A percentile compares a stretch with the other conserved stretches of the same genome.
These are phyloP conservation scores for Plenodomus lindquistii DNA, from an alignment of 2,329 filamentous ascomycete species.

Conservation along the genomic window DNA sequence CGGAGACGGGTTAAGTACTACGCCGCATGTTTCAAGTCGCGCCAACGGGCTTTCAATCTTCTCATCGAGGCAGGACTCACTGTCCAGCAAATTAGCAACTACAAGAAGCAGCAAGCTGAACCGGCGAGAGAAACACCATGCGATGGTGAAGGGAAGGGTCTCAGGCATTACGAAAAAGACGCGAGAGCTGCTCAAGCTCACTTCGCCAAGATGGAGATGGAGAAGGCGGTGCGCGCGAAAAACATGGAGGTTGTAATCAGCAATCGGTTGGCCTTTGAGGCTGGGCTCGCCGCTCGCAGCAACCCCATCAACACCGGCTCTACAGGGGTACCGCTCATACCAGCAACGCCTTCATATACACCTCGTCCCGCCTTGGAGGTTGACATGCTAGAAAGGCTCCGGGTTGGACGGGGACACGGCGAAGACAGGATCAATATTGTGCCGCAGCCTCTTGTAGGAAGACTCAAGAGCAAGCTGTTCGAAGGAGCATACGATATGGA, in stretches of 20 bases:
- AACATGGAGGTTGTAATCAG: conserved; percentile 34
- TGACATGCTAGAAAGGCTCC: conserved; percentile 12
- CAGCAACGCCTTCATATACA: conserved; percentile 17
- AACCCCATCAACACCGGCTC: conserved; percentile 7
- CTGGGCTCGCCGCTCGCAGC: conserved; percentile 17
- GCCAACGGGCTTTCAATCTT: conserved; percentile 33
- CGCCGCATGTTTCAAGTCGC: conserved; percentile 36
- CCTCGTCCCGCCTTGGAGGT: conserved; percentile 8
- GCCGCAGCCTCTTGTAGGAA: conserved; percentile 20
- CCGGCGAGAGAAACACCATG: conserved; percentile 28
- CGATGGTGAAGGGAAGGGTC: conserved; percentile 17
- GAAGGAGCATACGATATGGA: conserved; percentile 10
- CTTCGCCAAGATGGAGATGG: conserved; percentile 17
- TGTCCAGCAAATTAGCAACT: conserved; percentile 32
- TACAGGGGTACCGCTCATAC: conserved; percentile 30
- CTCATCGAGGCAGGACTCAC: conserved; percentile 38
- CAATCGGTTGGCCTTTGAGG: conserved; percentile 28
- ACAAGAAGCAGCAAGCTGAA: conserved; percentile 24
- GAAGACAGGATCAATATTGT: conserved; percentile 19
- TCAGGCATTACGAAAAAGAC: conserved; percentile 33
- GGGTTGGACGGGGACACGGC: neutral
- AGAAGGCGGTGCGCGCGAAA: conserved; percentile 17
- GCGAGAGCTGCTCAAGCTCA: conserved; percentile 20
- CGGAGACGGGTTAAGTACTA: conserved; percentile 30
- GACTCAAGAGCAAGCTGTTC: conserved; percentile 26